Conservation (phyloP, 2,329 filamentous ascomycete species). For the Didymella sp. region DNA sequence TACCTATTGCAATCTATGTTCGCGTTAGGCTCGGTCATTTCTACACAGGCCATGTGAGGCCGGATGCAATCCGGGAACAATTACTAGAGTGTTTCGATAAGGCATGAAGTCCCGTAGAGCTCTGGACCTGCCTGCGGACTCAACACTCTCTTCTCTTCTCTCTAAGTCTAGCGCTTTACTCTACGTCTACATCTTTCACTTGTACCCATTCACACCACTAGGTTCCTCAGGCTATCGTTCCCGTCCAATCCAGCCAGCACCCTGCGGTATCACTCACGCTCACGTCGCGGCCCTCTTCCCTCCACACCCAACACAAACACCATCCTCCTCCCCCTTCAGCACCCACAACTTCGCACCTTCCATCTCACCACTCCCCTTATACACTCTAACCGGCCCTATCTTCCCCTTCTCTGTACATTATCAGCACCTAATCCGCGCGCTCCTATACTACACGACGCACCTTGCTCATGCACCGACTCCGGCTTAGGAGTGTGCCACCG, state of each 20-base stretch:
- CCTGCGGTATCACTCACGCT: not conserved
- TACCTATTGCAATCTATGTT: not conserved
- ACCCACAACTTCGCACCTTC: slow-evolving; percentile 13
- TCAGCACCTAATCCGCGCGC: not conserved
- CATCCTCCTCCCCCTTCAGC: slow-evolving; percentile 11
- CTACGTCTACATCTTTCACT: not conserved
- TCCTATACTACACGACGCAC: not conserved
- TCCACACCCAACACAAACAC: slow-evolving; percentile 13
- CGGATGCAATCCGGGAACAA: not conserved
- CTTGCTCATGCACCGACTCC: slow-evolving; percentile 12
- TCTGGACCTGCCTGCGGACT: not conserved
- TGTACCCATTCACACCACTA: no score
- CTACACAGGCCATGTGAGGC: not conserved
- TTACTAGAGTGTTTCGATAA: not conserved
- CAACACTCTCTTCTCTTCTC: not conserved
- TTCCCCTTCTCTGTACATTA: slow-evolving; percentile 1
- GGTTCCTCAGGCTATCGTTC: no score
- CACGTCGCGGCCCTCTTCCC: not conserved
- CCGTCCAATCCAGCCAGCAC: not conserved
- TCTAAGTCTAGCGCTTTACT: not conserved
- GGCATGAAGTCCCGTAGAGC: not conserved
- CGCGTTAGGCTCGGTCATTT: not conserved
- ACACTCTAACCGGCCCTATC: slow-evolving; percentile 4
- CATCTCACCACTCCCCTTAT: not conserved
- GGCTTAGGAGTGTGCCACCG: slow-evolving; percentile 14